Percentiles rank a stretch among this genome's conserved stretches.
Evolutionary conservation across 106 monocot species (phyloP).

Genomic region (Apostasia shenzhenica): DNA sequence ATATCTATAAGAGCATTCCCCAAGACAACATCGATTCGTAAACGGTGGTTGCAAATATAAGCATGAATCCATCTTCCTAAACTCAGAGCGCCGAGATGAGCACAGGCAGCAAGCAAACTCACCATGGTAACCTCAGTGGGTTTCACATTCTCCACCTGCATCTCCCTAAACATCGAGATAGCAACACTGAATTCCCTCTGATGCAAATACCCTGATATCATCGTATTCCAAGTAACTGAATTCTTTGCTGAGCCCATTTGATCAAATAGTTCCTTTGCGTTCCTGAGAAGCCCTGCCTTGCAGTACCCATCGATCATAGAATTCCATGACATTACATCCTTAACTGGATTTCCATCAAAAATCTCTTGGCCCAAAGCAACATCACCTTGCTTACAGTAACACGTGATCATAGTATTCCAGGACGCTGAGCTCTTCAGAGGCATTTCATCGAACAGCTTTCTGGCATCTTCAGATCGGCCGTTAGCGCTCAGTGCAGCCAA

Average conservation of each 20-base stretch:
- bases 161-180: conserved; percentile 24
- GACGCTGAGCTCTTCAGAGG: conserved; percentile 26
- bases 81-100: conserved; percentile 44
- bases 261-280: conserved; percentile 33
- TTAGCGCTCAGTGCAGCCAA: conserved; percentile 21
- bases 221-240: conserved; percentile 50
- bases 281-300: conserved; percentile 28
- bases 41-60: conserved; percentile 22
- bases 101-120: conserved; percentile 45
- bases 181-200: conserved; percentile 32
- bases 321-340: conserved; percentile 56
- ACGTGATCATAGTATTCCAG: conserved; percentile 50
- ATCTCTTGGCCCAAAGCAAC: conserved; percentile 20
- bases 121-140: conserved; percentile 51
- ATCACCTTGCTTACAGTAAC: conserved; percentile 36
- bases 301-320: conserved; percentile 57
- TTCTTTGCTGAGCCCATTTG: conserved; percentile 38
- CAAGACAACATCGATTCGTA: conserved; percentile 44
- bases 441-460: conserved; percentile 38
- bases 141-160: conserved; percentile 35
- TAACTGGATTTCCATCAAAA: conserved; percentile 35
- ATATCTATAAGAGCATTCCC: conserved; percentile 63
- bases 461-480: conserved; percentile 18
- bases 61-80: conserved; percentile 53
- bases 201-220: conserved; percentile 49